Conservation (phyloP, 805 yeast genomes). For the Wickerhamomyces sydowiorum region DNA sequence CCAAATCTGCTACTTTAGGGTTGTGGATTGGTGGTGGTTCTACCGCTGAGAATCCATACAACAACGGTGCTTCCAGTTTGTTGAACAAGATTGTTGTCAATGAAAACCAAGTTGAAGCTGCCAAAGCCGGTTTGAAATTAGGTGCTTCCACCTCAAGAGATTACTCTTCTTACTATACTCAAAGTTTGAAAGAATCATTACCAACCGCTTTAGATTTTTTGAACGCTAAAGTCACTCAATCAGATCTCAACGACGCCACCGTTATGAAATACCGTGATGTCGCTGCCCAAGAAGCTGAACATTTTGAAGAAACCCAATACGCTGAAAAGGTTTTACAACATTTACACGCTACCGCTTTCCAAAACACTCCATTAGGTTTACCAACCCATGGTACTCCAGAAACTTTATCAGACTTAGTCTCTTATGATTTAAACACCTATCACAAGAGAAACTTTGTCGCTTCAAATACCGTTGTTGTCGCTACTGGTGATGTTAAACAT, state of each 20-base stretch:
- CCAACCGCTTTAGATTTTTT: slow-evolving; percentile 48
- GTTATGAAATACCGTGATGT: slow-evolving; percentile 42
- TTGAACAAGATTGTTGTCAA: slow-evolving; percentile 44
- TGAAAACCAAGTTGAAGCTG: slow-evolving; percentile 28
- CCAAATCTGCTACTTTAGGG: slow-evolving; percentile 59
- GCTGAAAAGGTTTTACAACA: slow-evolving; percentile 60
- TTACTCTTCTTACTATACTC: slow-evolving; percentile 55
- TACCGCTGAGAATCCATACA: slow-evolving; percentile 71
- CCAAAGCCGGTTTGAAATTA: slow-evolving; percentile 50
- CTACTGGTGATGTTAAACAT: slow-evolving; percentile 67
- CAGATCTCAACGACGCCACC: slow-evolving; percentile 36
- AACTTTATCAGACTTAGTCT: slow-evolving; percentile 49
- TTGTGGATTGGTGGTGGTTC: slow-evolving; percentile 74
- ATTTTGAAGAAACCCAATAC: slow-evolving; percentile 51
- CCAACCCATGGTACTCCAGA: slow-evolving; percentile 75
- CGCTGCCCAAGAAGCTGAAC: slow-evolving; percentile 41
- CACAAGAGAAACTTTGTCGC: slow-evolving; percentile 51
- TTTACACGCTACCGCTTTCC: slow-evolving; percentile 80
- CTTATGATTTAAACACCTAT: slow-evolving; percentile 53
- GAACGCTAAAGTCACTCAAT: slow-evolving; percentile 33
- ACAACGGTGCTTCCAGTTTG: slow-evolving; percentile 74
- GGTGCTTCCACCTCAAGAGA: slow-evolving; percentile 55
- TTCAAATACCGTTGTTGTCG: slow-evolving; percentile 63
- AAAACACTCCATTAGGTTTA: slow-evolving; percentile 73
- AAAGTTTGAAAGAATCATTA: slow-evolving; percentile 44